A percentile compares a stretch with the other conserved stretches of the same genome.
Evolutionary conservation across 1,139 yeast species (phyloP).

Genomic region (Yamadazyma atlantica): DNA sequence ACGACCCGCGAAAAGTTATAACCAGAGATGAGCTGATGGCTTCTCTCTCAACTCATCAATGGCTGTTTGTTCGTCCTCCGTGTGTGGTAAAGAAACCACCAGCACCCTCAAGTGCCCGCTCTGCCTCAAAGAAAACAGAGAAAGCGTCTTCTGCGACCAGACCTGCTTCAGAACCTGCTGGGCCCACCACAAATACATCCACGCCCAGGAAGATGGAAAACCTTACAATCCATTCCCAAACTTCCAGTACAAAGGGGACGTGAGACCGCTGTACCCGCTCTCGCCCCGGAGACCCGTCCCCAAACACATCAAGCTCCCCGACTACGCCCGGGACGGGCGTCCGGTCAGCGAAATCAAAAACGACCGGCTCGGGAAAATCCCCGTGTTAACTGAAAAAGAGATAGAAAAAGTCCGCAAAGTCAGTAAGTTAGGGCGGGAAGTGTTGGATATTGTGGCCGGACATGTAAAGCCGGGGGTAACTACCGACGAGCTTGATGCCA

Average conservation of each 20-base stretch:
- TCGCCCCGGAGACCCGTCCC: slow-evolving; percentile 72
- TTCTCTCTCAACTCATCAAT: slow-evolving; percentile 3
- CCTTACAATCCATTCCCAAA: slow-evolving; percentile 87
- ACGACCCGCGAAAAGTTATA: too few species aligned
- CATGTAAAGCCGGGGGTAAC: slow-evolving; percentile 85
- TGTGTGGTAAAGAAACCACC: slow-evolving; percentile 79
- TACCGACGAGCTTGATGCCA: slow-evolving; percentile 86
- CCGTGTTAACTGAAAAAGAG: slow-evolving; percentile 60
- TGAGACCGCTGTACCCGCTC: slow-evolving; percentile 82
- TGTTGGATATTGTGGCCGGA: slow-evolving; percentile 83
- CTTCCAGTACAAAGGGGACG: slow-evolving; percentile 67
- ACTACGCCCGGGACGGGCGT: slow-evolving; percentile 78
- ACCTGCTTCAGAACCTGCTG: slow-evolving; percentile 80
- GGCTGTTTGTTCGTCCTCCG: slow-evolving; percentile 64
- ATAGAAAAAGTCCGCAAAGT: slow-evolving; percentile 74
- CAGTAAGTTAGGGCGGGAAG: slow-evolving; percentile 77
- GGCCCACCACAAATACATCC: slow-evolving; percentile 54
- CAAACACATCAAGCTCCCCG: slow-evolving; percentile 71
- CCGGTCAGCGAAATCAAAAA: slow-evolving; percentile 77
- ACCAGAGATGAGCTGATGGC: background rate
- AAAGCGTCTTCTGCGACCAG: slow-evolving; percentile 77
- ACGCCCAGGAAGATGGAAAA: slow-evolving; percentile 42
- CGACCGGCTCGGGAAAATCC: slow-evolving; percentile 68
- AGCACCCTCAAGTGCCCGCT: slow-evolving; percentile 87
- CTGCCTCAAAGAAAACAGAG: slow-evolving; percentile 71